Conservation (phyloP, 208 protist species). For the Trypanosoma grayi region DNA sequence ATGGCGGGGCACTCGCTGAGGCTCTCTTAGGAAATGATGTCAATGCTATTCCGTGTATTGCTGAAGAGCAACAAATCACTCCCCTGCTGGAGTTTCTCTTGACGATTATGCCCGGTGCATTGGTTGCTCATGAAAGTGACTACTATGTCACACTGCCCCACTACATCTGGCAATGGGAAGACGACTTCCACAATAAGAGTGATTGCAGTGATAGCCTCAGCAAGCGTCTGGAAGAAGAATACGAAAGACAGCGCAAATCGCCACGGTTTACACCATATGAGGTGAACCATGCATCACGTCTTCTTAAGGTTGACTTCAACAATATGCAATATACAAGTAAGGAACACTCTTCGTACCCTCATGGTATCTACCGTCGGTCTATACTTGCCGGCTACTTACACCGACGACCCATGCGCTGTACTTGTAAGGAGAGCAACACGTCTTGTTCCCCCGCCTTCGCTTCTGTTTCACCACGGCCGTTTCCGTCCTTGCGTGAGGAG, state of each 20-base stretch:
- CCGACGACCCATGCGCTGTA: constrained; percentile 17
- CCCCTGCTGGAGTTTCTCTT: constrained; percentile 73
- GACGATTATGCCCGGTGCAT: constrained; percentile 44
- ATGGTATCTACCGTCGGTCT: constrained; percentile 14
- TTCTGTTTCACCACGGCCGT: neutral
- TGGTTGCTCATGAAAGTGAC: constrained; percentile 36
- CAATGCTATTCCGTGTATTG: constrained; percentile 51
- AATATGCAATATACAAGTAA: constrained; percentile 19
- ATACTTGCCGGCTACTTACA: constrained; percentile 24
- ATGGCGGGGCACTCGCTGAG: constrained; percentile 10
- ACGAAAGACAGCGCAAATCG: constrained; percentile 41
- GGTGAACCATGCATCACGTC: neutral
- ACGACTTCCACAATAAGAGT: constrained; percentile 77
- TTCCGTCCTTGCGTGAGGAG: neutral
- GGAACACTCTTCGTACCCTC: constrained; percentile 13
- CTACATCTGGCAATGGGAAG: constrained; percentile 77
- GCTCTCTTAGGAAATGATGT: constrained; percentile 33
- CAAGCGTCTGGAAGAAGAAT: constrained; percentile 53
- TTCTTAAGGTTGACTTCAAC: constrained; percentile 21
- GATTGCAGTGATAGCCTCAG: constrained; percentile 56
- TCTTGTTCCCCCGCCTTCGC: neutral
- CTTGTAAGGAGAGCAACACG: constrained; percentile 3
- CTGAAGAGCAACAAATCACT: constrained; percentile 55
- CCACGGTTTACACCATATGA: constrained; percentile 13
- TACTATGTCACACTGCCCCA: constrained; percentile 56